These are phyloP conservation scores for Saccharomycopsis hybrid DNA, from an alignment of 1,139 yeast species.

Conservation along the genomic window DNA sequence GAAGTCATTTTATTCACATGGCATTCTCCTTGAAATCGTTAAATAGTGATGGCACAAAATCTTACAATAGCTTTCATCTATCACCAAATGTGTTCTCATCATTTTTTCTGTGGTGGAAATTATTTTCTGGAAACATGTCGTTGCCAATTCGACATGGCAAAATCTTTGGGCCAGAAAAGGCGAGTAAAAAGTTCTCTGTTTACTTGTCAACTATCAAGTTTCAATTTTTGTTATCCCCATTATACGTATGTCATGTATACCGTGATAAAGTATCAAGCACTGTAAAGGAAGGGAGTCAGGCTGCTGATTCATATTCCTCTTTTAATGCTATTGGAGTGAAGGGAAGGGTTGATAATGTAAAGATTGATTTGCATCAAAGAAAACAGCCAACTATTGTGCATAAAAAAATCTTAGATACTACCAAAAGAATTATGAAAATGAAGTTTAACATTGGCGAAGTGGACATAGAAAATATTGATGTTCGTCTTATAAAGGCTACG, in stretches of 20 bases:
- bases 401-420: conserved; percentile 50
- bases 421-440: conserved; percentile 50
- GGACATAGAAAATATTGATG: conserved; percentile 59
- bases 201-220: conserved; percentile 76
- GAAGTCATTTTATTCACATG: conserved; percentile 72
- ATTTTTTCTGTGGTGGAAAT: conserved; percentile 76
- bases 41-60: conserved; percentile 27
- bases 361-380: conserved; percentile 75
- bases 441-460: conserved; percentile 71
- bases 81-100: conserved; percentile 64
- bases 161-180: conserved; percentile 43
- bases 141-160: conserved; percentile 70
- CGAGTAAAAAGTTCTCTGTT: conserved; percentile 56
- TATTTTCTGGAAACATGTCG: conserved; percentile 60
- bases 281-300: background rate
- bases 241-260: conserved; percentile 64
- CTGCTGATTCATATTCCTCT: background rate
- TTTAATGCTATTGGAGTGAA: conserved; percentile 49
- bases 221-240: conserved; percentile 60
- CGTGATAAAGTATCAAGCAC: conserved; percentile 37
- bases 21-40: conserved; percentile 61
- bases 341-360: conserved; percentile 53
- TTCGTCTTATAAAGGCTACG: conserved; percentile 62
- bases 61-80: conserved; percentile 61
- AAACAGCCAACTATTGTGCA: conserved; percentile 56